Evolutionary conservation across 1,139 yeast species (phyloP), one percentile per base, ranked within the genome.

Genomic region (Candida sojae): DNA sequence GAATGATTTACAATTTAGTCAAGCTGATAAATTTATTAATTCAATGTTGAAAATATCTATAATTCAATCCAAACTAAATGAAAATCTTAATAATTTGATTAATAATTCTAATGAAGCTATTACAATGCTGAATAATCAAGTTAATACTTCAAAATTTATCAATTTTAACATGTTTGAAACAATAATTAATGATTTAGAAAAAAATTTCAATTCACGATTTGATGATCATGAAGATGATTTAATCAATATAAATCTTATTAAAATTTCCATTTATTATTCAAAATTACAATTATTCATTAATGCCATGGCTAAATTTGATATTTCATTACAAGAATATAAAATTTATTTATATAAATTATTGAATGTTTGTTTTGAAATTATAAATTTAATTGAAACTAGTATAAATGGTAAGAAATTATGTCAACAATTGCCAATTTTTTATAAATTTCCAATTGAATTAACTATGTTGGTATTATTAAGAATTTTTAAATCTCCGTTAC

Each of bases 111-210:
- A 53, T 35, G 49, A 47, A 23, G 43, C 50, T 4, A 49, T 47
- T 7, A 23, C 45, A 9, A 44, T 55, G 57, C 46, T 52, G 47
- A 56, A 55, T 29, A 52, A 45, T 66, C 68, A 42, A 59, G 60
- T 55, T 28, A 58, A 56, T 46, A 61, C 68, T 6, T 56, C 68
- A 13, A 69, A 68, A 52, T 60, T 70, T 43, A 73, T 75, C 34
- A 68, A 69, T 50, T 60, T 75, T 47, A 67, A 71, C 53, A 75
- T 75, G 79, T 75, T 74, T 57, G 79, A 75, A 48, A 68, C 64
- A 8, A 73, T 75, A 23, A 55, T 75, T 43, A 59, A 63, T 46
- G 75, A 73, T 48, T 63, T 71, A 44, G 56, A 59, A 28, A 59
- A 53, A 25, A 43, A 50, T 12, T 55, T 50, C 34, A 28, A 30